Conservation (phyloP, 169 alveolate species). For the Plasmodium knowlesi region DNA sequence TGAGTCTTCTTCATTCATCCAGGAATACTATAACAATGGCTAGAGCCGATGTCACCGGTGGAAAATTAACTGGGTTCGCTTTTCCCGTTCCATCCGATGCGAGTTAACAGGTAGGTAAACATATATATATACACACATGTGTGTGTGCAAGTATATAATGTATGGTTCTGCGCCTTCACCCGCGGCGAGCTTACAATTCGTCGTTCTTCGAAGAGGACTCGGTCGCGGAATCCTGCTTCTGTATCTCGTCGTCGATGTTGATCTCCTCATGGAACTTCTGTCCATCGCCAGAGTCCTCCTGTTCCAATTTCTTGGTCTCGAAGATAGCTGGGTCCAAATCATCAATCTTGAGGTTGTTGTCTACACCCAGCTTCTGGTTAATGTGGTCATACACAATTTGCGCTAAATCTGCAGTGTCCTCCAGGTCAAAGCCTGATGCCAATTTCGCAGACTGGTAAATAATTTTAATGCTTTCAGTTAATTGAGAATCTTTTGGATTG, state of each 20-base stretch:
- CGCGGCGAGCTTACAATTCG: constrained; percentile 14
- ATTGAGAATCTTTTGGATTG: constrained; percentile 67
- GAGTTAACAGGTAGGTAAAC: background rate
- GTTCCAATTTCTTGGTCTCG: constrained; percentile 69
- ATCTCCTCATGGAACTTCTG: constrained; percentile 38
- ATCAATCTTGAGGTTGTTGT: constrained; percentile 65
- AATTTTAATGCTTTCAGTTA: constrained; percentile 77
- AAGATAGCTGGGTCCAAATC: constrained; percentile 72
- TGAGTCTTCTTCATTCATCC: background rate
- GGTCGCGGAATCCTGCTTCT: constrained; percentile 4
- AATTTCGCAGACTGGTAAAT: constrained; percentile 85
- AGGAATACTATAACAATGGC: background rate
- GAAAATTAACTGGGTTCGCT: background rate
- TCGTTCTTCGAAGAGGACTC: constrained; percentile 12
- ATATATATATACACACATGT: background rate
- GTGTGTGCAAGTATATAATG: background rate
- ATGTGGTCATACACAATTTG: constrained; percentile 75
- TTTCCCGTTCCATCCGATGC: background rate
- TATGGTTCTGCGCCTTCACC: background rate
- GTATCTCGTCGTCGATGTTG: constrained; percentile 64
- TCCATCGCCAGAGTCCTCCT: background rate
- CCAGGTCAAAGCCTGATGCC: constrained; percentile 85
- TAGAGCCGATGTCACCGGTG: background rate
- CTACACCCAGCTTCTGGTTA: constrained; percentile 73
- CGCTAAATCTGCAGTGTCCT: constrained; percentile 79